A percentile compares a stretch with the other conserved stretches of the same genome.
phyloP scores from a whole-genome alignment of 2,329 filamentous ascomycete species.

The Exophiala alcalophila region DNA sequence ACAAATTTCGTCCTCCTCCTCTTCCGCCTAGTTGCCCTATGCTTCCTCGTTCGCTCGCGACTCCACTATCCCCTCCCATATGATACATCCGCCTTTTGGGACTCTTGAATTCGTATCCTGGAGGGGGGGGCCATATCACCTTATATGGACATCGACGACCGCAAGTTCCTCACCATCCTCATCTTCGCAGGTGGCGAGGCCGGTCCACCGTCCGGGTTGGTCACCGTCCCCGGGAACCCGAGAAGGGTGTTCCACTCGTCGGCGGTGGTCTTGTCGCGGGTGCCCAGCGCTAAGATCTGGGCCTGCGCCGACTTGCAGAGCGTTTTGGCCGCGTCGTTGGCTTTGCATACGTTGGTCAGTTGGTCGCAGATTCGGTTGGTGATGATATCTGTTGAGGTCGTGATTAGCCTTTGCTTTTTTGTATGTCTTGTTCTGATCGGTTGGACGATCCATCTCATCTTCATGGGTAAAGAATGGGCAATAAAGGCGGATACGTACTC shows the following conservation, averaged over 20 bases:
- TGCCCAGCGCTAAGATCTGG: slow-evolving; percentile 47
- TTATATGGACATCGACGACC: no score
- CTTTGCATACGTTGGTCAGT: slow-evolving; percentile 64
- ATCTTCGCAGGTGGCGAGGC: slow-evolving; percentile 22
- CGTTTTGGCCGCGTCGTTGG: slow-evolving; percentile 58
- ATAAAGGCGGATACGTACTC: slow-evolving; percentile 58
- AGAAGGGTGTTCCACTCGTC: slow-evolving; percentile 42
- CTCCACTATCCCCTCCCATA: no score
- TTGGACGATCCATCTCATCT: neutral
- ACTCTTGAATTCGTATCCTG: no score
- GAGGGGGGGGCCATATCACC: no score
- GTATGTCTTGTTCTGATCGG: no score
- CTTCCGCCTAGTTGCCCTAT: no score
- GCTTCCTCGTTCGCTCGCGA: no score
- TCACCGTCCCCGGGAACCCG: slow-evolving; percentile 34
- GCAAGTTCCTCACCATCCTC: no score
- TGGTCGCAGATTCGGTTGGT: slow-evolving; percentile 70
- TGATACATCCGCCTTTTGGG: no score
- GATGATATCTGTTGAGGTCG: slow-evolving; percentile 57
- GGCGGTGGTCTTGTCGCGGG: slow-evolving; percentile 41
- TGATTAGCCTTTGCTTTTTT: no score
- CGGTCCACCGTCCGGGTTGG: slow-evolving; percentile 23
- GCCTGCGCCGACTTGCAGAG: slow-evolving; percentile 55
- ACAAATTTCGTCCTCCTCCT: no score
- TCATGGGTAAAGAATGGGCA: neutral